Evolutionary conservation across 2,329 filamentous ascomycete genomes (phyloP).

Genomic region (Hypocreales sp.): DNA sequence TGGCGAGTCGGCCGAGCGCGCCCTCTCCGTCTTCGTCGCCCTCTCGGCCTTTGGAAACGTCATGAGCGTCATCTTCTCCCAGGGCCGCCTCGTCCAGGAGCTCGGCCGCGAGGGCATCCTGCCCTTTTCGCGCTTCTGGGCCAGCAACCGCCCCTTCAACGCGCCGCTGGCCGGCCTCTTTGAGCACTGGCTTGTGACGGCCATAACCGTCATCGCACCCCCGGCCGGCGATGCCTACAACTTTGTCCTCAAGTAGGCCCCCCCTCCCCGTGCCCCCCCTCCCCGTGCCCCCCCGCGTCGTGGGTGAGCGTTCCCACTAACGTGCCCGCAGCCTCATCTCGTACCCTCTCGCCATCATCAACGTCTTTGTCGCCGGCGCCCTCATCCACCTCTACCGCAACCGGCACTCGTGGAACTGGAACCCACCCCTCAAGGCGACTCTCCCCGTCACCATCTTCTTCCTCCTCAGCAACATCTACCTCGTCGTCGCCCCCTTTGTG

Average conservation of each 20-base stretch:
- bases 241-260: constrained; percentile 43
- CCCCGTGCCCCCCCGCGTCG: too few species aligned
- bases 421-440: constrained; percentile 37
- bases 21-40: constrained; percentile 49
- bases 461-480: constrained; percentile 43
- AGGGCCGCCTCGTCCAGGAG: constrained; percentile 50
- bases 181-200: constrained; percentile 47
- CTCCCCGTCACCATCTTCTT: constrained; percentile 42
- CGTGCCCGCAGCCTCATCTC: constrained; percentile 35
- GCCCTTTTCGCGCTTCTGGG: constrained; percentile 46
- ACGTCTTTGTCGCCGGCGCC: constrained; percentile 35
- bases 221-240: constrained; percentile 53
- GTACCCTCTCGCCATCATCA: constrained; percentile 45
- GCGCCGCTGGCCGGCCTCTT: constrained; percentile 45
- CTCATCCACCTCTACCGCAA: constrained; percentile 37
- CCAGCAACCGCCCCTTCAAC: constrained; percentile 48
- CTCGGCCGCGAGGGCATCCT: constrained; percentile 51
- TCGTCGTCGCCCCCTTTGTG: constrained; percentile 43
- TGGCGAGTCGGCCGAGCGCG: constrained; percentile 36
- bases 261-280: too few species aligned
- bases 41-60: constrained; percentile 55
- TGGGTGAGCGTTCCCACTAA: too few species aligned
- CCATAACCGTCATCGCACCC: constrained; percentile 51
- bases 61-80: constrained; percentile 51
- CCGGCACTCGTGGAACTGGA: constrained; percentile 31